Evolutionary conservation across 768 basidiomycete genomes (phyloP), one percentile per base, ranked within the genome.

Genomic region (Lactarius trivialis): DNA sequence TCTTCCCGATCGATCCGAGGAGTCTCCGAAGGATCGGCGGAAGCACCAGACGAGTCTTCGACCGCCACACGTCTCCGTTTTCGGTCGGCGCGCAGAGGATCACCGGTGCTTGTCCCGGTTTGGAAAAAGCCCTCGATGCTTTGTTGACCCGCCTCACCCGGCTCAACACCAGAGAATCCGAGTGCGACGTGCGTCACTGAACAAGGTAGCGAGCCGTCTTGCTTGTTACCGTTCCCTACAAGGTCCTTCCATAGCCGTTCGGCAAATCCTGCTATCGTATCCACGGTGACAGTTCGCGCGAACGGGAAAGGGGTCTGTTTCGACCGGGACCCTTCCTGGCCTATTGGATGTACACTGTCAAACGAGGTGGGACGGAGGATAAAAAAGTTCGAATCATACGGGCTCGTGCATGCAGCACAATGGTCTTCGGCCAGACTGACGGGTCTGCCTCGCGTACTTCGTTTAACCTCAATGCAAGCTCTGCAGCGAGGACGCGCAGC

Each of bases 251-350:
- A 91, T 1, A 99, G 78, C 70, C 84, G 87, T 68, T 90, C 83
- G 4, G 86, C 95, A 26, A 84, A 85, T 12, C 82, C 75, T 19
- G 85, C 82, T 64, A 99, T 88, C 61, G 82, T 76, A 63, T 95
- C 91, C 15, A 91, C 85, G 0, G 84, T 85, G 21, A 91, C 76
- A 37, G 88, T 82, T 17, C 81, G 80, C 28, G 84, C 82, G 74
- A 90, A 97, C 0, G 93, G 94, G 71, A 98, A 98, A 0, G 90
- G 78, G 0, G 83, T 81, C 73, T 98, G 96, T 69, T 89, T 91
- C 3, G 94, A 67, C n/a, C 64, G 63, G 19, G 65, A 60, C 54
- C 43, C 41, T 48, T 63, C 61, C 7, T 62, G 53, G 12, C 55
- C 60, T 64, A 21, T 26, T 14, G 43, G 3, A 26, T 15, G 48